Evolutionary conservation across 2,329 filamentous ascomycete genomes (phyloP), one percentile per base, ranked within the genome.

Genomic region (Colletotrichum costaricense): DNA sequence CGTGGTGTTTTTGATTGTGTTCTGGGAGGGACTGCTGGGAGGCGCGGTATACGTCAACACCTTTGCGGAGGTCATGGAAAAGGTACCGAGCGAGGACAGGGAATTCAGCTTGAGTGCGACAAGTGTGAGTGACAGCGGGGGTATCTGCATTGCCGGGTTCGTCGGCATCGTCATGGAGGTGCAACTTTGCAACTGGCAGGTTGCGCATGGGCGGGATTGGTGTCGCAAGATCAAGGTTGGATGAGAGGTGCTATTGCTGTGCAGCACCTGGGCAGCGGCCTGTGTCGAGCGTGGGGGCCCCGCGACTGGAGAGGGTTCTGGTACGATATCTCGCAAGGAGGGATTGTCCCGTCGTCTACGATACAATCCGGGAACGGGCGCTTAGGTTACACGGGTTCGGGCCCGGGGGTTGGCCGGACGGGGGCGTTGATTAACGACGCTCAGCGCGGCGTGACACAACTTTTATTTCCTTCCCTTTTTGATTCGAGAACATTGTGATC

Each of bases 11-110:
- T 73, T 90, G 26, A 86, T 98, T 73, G 88, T 98, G 24, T 97
- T 98, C 79, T 98, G 96, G 96, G 97, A 98, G 81, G 97, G 97
- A 0, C 82, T 98, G 14, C 86, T 99, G 0, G 97, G 97, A 0
- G 97, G 97, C 0, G 87, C 95, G 4, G 97, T 98, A 0, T 99
- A 99, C 78, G 95, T 98, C 73, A 97, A 96, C 78, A 98, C 95
- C 0, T 99, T 98, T 82, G 95, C 95, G 0, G 94, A 97, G 80
- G 98, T 99, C 74, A 93, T 95, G 81, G 95, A 98, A 78, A 91
- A 92, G 7, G 92, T 98, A 1, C 91, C 92, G 0, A 85, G 88
- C 5, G 89, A 91, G 38, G 95, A 98, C 66, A 89, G 96, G 6
- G 97, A 99, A 83, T 98, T 98, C 79, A 97, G 94, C 73, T 85